Evolutionary conservation across 495 filamentous ascomycete species (phyloP), one percentile per base, ranked within the genome.

Genomic region (Penicillium canariense): DNA sequence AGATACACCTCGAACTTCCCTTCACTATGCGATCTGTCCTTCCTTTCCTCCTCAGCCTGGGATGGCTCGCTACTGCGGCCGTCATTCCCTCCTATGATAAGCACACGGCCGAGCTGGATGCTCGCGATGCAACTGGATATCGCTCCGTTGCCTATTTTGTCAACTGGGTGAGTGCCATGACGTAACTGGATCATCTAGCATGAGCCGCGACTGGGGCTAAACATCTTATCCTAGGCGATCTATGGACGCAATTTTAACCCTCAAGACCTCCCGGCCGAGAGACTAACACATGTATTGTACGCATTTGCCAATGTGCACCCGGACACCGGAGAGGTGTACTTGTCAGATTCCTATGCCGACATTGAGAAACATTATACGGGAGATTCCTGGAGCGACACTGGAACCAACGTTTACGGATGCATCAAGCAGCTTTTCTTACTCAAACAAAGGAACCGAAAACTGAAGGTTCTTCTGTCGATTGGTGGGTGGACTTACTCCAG

Each of bases 261-360:
- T 0, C 85, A 91, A 51, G 81, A 91, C 61, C 78, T 96, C 7
- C 87, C 89, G 2, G 80, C 79, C 5, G 79, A 87, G 22, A 84
- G 87, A 34, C 76, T 96, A 15, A 96, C 91, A 0, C 91, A 96
- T 66, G 74, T 96, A n/a, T 79, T 96, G 26, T 96, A 94, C 62
- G 80, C 89, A 18, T 94, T 94, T 67, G 87, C 85, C 48, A 87
- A 90, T 59, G 76, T 91, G 44, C 77, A 69, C 9, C 66, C 81
- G 0, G 76, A 84, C 1, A 77, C 66, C 34, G 89, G 89, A 14
- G 81, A 87, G 58, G 87, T 91, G 49, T 85, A 80, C 14, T 81
- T 96, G n/a, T 87, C 84, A 35, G 90, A 96, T 55, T 87, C 87
- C 3, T 94, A 90, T 69, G 81, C 84, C 52, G 87, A 91, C 56